Evolutionary conservation across 345 rosid species (phyloP).

Genomic region (Gossypium ekmanianum): DNA sequence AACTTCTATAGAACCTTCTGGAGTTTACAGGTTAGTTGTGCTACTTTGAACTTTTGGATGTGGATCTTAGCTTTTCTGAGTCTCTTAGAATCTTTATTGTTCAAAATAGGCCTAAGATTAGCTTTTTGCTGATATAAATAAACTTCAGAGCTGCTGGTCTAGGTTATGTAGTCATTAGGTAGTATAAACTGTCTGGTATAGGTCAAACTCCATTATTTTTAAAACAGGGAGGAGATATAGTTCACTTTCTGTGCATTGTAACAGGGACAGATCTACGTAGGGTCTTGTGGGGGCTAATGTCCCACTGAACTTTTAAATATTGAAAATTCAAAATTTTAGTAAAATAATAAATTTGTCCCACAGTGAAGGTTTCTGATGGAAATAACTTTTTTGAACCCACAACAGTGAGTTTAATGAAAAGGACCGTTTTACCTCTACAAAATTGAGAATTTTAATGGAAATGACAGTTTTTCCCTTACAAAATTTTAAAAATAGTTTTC

Average conservation of each 20-base stretch:
- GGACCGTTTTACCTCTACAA: background rate
- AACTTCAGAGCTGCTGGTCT: background rate
- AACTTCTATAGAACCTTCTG: constrained; percentile 95
- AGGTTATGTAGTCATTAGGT: background rate
- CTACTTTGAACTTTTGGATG: constrained; percentile 8
- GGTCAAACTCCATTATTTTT: constrained; percentile 5
- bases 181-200: background rate
- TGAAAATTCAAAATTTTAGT: background rate
- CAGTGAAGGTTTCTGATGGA: background rate
- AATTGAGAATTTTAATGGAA: background rate
- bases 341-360: background rate
- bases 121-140: background rate
- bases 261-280: background rate
- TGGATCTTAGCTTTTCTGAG: background rate
- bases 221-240: background rate
- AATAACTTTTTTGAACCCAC: background rate
- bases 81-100: background rate
- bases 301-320: background rate
- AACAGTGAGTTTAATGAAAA: background rate
- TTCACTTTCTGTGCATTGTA: background rate
- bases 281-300: background rate
- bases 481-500: background rate
- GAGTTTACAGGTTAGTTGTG: constrained; percentile 80
- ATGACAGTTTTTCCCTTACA: background rate
- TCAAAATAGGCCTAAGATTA: background rate